These are phyloP conservation scores for Penicillium taxi DNA, from an alignment of 495 filamentous ascomycete species.

Conservation along the genomic window DNA sequence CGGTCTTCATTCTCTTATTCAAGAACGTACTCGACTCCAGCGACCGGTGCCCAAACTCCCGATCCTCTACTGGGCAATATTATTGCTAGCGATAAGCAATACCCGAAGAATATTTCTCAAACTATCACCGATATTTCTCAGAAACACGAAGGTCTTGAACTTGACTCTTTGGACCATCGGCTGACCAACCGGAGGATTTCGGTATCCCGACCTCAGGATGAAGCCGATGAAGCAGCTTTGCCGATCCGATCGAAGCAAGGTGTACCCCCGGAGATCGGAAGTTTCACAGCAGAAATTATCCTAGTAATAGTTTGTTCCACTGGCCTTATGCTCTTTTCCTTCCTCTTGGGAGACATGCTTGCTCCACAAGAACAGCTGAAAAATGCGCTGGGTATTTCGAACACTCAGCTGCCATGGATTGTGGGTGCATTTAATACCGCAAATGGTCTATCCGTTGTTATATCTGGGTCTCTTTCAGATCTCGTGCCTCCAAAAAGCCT, in stretches of 20 bases:
- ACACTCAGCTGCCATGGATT: constrained; percentile 34
- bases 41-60: constrained; percentile 19
- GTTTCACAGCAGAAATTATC: constrained; percentile 26
- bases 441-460: constrained; percentile 37
- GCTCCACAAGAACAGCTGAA: constrained; percentile 30
- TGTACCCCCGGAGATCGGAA: constrained; percentile 15
- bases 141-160: constrained; percentile 8
- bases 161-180: constrained; percentile 8
- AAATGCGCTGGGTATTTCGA: constrained; percentile 28
- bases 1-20: constrained; percentile 17
- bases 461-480: constrained; percentile 38
- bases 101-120: constrained; percentile 9
- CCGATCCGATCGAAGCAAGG: constrained; percentile 17
- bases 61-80: constrained; percentile 15
- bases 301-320: constrained; percentile 37
- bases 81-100: constrained; percentile 9
- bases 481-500: constrained; percentile 33
- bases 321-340: constrained; percentile 37
- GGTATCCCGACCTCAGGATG: constrained; percentile 12
- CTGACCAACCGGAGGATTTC: constrained; percentile 16
- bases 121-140: constrained; percentile 9
- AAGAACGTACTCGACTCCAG: constrained; percentile 16
- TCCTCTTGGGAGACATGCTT: constrained; percentile 35
- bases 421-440: constrained; percentile 34
- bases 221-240: constrained; percentile 13